Percentiles rank a stretch among this genome's conserved stretches.
Evolutionary conservation across 2,329 filamentous ascomycete species (phyloP).

Genomic region (Ceratocystis albifundus): DNA sequence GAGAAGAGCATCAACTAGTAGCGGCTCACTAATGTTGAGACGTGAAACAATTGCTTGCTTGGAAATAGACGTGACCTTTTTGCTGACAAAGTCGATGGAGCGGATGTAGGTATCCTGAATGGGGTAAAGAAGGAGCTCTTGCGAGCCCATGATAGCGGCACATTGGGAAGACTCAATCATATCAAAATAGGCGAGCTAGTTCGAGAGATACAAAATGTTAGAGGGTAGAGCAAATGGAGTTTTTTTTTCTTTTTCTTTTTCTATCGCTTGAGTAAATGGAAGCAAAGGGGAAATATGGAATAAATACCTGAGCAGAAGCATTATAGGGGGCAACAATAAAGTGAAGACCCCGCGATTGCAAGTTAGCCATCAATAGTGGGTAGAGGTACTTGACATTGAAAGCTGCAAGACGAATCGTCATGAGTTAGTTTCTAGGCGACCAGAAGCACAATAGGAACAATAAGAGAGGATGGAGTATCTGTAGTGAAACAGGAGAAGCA

Average conservation of each 20-base stretch:
- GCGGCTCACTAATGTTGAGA: conserved; percentile 53
- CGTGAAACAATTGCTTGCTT: conserved; percentile 57
- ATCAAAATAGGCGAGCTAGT: conserved; percentile 66
- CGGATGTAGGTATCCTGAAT: conserved; percentile 63
- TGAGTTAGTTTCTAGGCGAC: not conserved
- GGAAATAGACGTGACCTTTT: conserved; percentile 49
- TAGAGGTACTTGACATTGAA: conserved; percentile 62
- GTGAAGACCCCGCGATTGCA: conserved; percentile 56
- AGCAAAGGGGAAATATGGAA: not conserved
- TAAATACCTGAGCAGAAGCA: conserved; percentile 67
- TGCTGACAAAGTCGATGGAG: conserved; percentile 55
- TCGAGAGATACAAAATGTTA: not conserved
- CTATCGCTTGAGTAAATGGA: conserved; percentile 25
- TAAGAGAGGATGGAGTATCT: not conserved
- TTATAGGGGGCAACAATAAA: conserved; percentile 81
- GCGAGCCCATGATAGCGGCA: conserved; percentile 69
- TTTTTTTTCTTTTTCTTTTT: not conserved
- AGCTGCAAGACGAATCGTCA: conserved; percentile 38
- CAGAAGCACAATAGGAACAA: not conserved
- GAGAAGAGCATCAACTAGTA: conserved; percentile 73
- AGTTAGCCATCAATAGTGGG: conserved; percentile 61
- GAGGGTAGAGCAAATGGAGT: conserved; percentile 18
- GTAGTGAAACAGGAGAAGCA: not conserved
- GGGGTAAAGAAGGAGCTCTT: conserved; percentile 76
- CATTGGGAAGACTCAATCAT: conserved; percentile 54